These are phyloP conservation scores for Auricularia heimuer DNA, from an alignment of 768 basidiomycete species.

Conservation along the genomic window DNA sequence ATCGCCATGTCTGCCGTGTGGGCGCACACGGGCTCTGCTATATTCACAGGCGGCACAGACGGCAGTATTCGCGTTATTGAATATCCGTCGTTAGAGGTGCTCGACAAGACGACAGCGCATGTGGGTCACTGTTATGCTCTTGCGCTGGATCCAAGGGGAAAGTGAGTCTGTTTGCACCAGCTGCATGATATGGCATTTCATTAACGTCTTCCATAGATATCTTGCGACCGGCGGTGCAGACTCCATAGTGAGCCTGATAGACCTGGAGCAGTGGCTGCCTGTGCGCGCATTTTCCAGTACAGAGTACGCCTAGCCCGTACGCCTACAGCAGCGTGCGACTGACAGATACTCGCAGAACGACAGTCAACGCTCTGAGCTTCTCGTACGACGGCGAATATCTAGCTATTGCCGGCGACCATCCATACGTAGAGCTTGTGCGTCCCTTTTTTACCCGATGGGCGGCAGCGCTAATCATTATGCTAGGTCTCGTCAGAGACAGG, in stretches of 20 bases:
- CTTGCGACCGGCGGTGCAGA: slow-evolving; percentile 74
- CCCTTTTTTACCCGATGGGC: background rate
- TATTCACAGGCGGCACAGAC: slow-evolving; percentile 52
- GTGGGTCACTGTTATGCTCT: slow-evolving; percentile 72
- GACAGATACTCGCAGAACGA: slow-evolving; percentile 31
- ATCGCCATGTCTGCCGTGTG: slow-evolving; percentile 52
- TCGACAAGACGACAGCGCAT: slow-evolving; percentile 62
- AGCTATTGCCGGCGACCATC: slow-evolving; percentile 61
- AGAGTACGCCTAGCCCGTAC: slow-evolving; percentile 48
- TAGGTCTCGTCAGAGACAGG: slow-evolving; percentile 76
- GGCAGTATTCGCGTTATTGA: slow-evolving; percentile 58
- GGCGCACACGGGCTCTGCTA: slow-evolving; percentile 64
- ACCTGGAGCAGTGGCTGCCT: slow-evolving; percentile 72
- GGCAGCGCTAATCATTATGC: background rate
- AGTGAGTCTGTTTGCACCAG: slow-evolving; percentile 25
- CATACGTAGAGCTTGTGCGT: slow-evolving; percentile 70
- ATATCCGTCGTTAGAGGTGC: slow-evolving; percentile 49
- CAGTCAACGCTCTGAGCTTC: slow-evolving; percentile 67
- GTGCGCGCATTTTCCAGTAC: slow-evolving; percentile 65
- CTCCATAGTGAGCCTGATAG: slow-evolving; percentile 76
- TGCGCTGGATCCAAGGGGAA: slow-evolving; percentile 71
- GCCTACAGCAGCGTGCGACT: background rate
- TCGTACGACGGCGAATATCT: slow-evolving; percentile 78
- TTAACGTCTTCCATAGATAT: slow-evolving; percentile 35
- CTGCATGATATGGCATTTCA: background rate